phyloP scores from a whole-genome alignment of 768 basidiomycete species.

The Leccinum rimulosum region DNA sequence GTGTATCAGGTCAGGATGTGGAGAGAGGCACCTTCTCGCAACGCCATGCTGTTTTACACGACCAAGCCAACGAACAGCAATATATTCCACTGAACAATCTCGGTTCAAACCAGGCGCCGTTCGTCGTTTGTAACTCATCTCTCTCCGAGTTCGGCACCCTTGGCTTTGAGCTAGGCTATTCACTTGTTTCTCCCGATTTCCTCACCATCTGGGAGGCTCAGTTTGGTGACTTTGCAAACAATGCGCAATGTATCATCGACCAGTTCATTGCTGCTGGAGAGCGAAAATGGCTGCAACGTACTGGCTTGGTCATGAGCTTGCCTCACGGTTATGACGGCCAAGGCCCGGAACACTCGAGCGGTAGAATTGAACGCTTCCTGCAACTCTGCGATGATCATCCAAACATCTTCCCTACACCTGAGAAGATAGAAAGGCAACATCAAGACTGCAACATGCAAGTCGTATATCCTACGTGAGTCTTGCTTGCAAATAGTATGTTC shows the following conservation, averaged over 20 bases:
- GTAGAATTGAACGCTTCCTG: conserved; percentile 91
- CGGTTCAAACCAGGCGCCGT: conserved; percentile 82
- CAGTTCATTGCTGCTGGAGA: conserved; percentile 98
- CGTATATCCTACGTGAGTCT: conserved; percentile 87
- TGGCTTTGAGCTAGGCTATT: conserved; percentile 98
- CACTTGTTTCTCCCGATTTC: conserved; percentile 89
- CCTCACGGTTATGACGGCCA: conserved; percentile 99
- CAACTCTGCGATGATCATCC: conserved; percentile 99
- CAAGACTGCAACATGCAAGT: conserved; percentile 99
- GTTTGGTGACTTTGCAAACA: conserved; percentile 98
- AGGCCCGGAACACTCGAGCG: conserved; percentile 97
- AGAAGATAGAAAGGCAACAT: conserved; percentile 92
- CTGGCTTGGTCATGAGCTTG: conserved; percentile 82
- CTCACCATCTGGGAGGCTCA: conserved; percentile 99
- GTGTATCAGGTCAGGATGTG: conserved; percentile 96
- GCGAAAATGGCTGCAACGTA: conserved; percentile 95
- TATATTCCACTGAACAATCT: conserved; percentile 90
- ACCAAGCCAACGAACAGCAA: conserved; percentile 89
- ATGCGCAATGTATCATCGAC: conserved; percentile 96
- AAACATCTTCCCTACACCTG: conserved; percentile 77
- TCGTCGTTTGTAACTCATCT: conserved; percentile 95
- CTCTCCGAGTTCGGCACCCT: conserved; percentile 93
- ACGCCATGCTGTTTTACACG: conserved; percentile 94
- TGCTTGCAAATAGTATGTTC: not conserved
- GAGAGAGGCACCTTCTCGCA: conserved; percentile 99